A percentile compares a stretch with the other conserved stretches of the same genome.
Evolutionary conservation across 208 protist species (phyloP).

Genomic region (Wallacemonas rigidus): DNA sequence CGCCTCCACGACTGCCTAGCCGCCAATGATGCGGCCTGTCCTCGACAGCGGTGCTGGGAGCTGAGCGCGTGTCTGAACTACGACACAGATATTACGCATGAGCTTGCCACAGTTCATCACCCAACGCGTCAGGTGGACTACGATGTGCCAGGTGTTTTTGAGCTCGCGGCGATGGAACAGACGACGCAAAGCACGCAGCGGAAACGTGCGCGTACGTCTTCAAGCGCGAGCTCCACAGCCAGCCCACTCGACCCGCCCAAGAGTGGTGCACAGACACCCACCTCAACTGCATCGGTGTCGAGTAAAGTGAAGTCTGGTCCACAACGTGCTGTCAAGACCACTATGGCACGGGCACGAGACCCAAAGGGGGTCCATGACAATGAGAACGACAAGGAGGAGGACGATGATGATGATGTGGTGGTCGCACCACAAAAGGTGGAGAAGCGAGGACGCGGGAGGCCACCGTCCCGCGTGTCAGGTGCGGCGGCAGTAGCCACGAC

Average conservation of each 20-base stretch:
- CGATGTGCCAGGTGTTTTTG: conserved; percentile 8
- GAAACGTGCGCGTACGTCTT: not conserved
- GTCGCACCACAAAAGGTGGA: not conserved
- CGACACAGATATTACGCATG: conserved; percentile 31
- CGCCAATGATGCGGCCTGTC: conserved; percentile 45
- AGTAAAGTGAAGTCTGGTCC: too few relatives aligned
- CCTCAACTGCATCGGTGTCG: too few relatives aligned
- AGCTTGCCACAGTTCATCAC: conserved; percentile 37
- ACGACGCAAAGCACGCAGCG: conserved; percentile 4
- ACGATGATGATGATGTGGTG: conserved; percentile 2
- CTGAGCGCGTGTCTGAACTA: conserved; percentile 33
- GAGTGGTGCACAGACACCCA: too few relatives aligned
- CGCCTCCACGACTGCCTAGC: conserved; percentile 24
- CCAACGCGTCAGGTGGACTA: conserved; percentile 30
- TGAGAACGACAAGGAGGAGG: not conserved
- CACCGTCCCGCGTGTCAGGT: not conserved
- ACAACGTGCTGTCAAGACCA: too few relatives aligned
- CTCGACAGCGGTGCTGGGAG: conserved; percentile 50
- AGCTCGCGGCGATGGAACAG: conserved; percentile 1
- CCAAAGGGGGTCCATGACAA: not conserved
- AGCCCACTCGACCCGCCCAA: too few relatives aligned
- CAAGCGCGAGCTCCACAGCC: too few relatives aligned
- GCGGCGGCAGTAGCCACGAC: not conserved
- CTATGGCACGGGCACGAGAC: too few relatives aligned
- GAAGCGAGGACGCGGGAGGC: conserved; percentile 8